Evolutionary conservation across 768 basidiomycete species (phyloP).

Genomic region (Auricularia cornea): DNA sequence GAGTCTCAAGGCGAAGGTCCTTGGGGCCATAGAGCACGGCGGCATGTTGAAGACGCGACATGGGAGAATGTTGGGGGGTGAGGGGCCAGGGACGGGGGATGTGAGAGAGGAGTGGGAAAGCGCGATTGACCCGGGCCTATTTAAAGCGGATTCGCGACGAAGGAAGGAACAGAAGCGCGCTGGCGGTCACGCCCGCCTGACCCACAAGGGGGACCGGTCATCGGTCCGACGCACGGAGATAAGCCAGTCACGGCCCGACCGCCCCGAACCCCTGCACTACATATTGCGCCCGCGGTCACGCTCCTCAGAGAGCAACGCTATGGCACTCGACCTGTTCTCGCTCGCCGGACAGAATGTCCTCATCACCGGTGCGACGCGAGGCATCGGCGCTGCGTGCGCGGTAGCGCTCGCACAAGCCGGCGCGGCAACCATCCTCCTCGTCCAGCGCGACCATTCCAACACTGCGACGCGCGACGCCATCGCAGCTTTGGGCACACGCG

Average conservation of each 20-base stretch:
- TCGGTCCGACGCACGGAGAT: not conserved
- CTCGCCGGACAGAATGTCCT: constrained; percentile 61
- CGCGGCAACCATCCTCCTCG: constrained; percentile 37
- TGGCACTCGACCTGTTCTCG: constrained; percentile 48
- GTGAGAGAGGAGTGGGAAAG: not conserved
- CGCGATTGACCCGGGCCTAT: not conserved
- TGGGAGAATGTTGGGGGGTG: constrained; percentile 3
- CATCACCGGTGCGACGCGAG: constrained; percentile 74
- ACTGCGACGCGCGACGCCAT: constrained; percentile 25
- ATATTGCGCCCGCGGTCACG: not conserved
- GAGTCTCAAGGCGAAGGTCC: constrained; percentile 74
- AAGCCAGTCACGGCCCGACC: not conserved
- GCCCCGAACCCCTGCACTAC: not conserved
- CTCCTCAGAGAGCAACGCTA: not conserved
- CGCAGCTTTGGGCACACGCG: constrained; percentile 25
- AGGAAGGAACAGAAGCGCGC: not conserved
- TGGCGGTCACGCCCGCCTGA: not conserved
- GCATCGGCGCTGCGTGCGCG: constrained; percentile 49
- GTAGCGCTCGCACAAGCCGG: constrained; percentile 48
- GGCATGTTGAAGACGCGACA: constrained; percentile 30
- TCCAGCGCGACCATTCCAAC: constrained; percentile 36
- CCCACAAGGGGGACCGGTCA: not conserved
- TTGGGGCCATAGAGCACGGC: constrained; percentile 77
- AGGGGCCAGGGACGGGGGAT: not conserved
- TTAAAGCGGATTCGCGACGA: not conserved